A percentile compares a stretch with the other conserved stretches of the same genome.
Evolutionary conservation across 2,329 filamentous ascomycete genomes (phyloP).

Genomic region (Colletotrichum ledebouriae): DNA sequence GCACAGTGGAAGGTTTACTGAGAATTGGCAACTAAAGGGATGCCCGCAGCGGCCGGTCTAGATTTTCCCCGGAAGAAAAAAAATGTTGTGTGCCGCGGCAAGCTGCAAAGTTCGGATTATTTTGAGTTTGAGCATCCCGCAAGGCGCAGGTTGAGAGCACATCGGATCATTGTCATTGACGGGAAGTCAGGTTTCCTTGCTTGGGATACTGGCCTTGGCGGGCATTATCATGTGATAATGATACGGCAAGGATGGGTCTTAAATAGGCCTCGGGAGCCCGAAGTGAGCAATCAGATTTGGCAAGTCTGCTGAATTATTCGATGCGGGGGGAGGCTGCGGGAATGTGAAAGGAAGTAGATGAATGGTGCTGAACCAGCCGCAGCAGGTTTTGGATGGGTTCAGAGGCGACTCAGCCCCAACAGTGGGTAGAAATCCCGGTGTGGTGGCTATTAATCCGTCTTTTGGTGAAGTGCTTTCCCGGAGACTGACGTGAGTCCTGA

Average conservation of each 20-base stretch:
- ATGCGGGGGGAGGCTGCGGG: conserved; percentile 8
- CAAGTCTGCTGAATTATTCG: not conserved
- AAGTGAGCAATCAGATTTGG: not conserved
- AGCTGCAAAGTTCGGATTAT: conserved; percentile 36
- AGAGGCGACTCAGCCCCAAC: conserved; percentile 40
- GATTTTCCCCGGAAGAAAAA: not conserved
- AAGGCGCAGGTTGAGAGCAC: conserved; percentile 3
- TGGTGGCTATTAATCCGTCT: conserved; percentile 1
- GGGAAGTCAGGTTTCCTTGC: conserved; percentile 25
- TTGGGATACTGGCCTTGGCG: conserved; percentile 15
- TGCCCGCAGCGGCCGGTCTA: conserved; percentile 19
- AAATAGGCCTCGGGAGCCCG: conserved; percentile 4
- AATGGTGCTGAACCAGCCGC: conserved; percentile 14
- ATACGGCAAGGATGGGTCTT: conserved; percentile 1
- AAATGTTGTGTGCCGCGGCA: conserved; percentile 5
- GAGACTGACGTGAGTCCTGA: not conserved
- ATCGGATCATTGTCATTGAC: conserved; percentile 36
- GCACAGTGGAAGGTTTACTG: not conserved
- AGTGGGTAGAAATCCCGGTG: conserved; percentile 17
- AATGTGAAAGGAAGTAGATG: not conserved
- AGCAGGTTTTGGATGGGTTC: conserved; percentile 31
- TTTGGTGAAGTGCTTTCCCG: conserved; percentile 14
- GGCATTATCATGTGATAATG: conserved; percentile 28
- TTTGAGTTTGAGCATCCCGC: conserved; percentile 21
- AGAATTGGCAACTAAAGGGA: not conserved